Evolutionary conservation across 75 land plant species (phyloP), one percentile per base, ranked within the genome.

Genomic region (Adiantum capillusveneris): DNA sequence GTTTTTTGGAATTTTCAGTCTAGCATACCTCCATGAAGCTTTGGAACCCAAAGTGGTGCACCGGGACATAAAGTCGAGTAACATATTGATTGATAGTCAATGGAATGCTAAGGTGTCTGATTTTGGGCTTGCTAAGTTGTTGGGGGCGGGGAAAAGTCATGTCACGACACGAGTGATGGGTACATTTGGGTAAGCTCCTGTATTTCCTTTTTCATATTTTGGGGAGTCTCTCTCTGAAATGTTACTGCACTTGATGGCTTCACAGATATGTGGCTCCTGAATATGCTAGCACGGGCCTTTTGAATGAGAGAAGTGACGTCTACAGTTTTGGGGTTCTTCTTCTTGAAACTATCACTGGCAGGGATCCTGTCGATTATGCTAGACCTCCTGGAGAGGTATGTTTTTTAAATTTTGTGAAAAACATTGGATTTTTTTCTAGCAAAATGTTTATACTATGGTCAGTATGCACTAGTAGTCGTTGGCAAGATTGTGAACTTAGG

Each of bases 41-140:
- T 60, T 90, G 39, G 96, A 90, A 60, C 96, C 96, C 21, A 90
- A 90, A 67, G 96, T 90, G 59, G 96, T 90, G 17, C 96, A 90
- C 53, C 78, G 87, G 0, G 96, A 90, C 67, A 71, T 90, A 26
- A 90, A 90, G 60, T 80, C 90, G 5, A 90, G 90, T 44, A 90
- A 90, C 66, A 90, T 86, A n/a, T 78, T 90, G 34, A 67, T 90
- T 16, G 96, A 90, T 39, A 75, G 53, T 26, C 79, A 78, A 11
- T 90, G 90, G 90, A 90, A 86, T 61, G 56, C 90, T 26, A 90
- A 87, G 59, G 86, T 90, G 14, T 90, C 92, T 36, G 88, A 90
- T 56, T 90, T 90, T 69, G 96, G 96, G 53, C 70, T 90, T 9
- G 96, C 92, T 0, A 89, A 89, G 73, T 81, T 89, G 11, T 62